Evolutionary conservation across 805 yeast genomes (phyloP).

Genomic region (Saturnispora mendoncae): DNA sequence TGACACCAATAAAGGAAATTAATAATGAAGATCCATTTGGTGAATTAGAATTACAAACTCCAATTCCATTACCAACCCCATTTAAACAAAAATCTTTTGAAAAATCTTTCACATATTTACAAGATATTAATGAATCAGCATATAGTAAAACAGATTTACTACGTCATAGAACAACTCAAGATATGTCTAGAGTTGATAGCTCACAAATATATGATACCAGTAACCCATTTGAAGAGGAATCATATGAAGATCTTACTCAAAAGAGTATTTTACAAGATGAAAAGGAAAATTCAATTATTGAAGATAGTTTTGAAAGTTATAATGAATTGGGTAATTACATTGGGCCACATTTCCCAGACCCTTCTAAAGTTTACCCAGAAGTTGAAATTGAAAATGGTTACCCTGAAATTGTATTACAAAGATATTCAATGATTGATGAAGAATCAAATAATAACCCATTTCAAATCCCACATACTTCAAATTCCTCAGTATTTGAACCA

Average conservation of each 20-base stretch:
- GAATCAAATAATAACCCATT: background rate
- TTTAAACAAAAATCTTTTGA: too few species aligned
- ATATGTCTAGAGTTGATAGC: too few species aligned
- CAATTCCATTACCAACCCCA: too few species aligned
- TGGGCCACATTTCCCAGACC: conserved; percentile 1
- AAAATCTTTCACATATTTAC: background rate
- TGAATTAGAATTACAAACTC: too few species aligned
- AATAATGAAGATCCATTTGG: background rate
- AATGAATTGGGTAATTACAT: background rate
- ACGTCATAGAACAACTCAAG: background rate
- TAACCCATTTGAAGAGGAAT: conserved; percentile 1
- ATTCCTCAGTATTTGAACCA: background rate
- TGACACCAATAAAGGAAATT: background rate
- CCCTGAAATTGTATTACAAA: conserved; percentile 1
- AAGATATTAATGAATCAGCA: conserved; percentile 2
- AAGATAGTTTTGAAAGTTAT: background rate
- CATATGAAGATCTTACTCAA: too few species aligned
- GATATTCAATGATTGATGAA: conserved; percentile 1
- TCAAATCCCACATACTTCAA: background rate
- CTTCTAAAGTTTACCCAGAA: conserved; percentile 2
- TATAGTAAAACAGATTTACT: conserved; percentile 3
- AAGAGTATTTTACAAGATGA: too few species aligned
- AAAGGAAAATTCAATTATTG: too few species aligned
- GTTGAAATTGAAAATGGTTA: conserved; percentile 2
- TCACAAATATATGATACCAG: too few species aligned